These are phyloP conservation scores for Mycosphaerella arachidis DNA, from an alignment of 2,329 filamentous ascomycete genomes.

Conservation along the genomic window DNA sequence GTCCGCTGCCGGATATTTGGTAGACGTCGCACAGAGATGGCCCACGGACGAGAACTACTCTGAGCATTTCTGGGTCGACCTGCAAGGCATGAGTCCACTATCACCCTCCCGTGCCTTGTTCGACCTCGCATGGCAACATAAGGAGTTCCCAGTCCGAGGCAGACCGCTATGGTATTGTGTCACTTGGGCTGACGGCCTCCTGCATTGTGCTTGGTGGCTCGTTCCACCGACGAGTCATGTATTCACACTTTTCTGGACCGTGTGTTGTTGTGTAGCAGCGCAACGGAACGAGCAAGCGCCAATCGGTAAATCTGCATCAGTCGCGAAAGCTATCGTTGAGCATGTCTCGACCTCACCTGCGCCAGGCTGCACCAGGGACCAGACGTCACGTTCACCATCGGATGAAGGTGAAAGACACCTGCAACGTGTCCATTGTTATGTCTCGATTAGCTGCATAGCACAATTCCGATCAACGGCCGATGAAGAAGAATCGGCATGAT, in stretches of 20 bases:
- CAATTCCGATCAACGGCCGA: not conserved
- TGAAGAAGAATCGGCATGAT: not conserved
- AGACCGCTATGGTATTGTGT: not conserved
- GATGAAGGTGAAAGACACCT: not conserved
- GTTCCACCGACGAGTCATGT: not conserved
- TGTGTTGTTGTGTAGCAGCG: not conserved
- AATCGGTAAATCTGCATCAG: not conserved
- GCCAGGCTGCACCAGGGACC: not conserved
- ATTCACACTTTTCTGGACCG: not conserved
- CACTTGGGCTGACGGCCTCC: not conserved
- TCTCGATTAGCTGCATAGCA: not conserved
- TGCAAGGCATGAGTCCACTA: not conserved
- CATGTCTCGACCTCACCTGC: not conserved
- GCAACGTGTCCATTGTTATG: not conserved
- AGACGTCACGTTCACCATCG: not conserved
- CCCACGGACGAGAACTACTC: not conserved
- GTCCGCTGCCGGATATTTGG: not conserved
- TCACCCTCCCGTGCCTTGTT: not conserved
- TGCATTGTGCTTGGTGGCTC: not conserved
- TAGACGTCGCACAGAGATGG: not conserved
- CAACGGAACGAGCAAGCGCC: not conserved
- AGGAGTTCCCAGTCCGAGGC: not conserved
- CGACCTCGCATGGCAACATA: not conserved
- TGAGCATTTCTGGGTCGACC: not conserved
- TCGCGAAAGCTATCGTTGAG: not conserved